Percentiles rank a stretch among this genome's conserved stretches.
These are phyloP conservation scores for Leishmania major DNA, from an alignment of 208 protist genomes.

Conservation along the genomic window DNA sequence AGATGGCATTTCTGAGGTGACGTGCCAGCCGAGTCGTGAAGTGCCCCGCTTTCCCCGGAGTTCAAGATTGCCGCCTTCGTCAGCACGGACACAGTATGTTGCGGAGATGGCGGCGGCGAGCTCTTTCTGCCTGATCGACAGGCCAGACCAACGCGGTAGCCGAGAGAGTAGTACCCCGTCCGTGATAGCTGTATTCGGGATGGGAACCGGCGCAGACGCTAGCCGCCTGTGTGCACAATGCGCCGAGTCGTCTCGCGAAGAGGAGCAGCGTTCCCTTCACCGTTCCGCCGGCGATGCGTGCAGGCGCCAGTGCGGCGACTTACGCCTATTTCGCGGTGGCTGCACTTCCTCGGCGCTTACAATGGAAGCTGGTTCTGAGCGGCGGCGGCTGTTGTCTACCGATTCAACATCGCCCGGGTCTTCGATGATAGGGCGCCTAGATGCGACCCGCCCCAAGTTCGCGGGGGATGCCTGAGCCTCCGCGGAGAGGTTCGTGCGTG, in stretches of 20 bases:
- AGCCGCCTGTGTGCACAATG: neutral
- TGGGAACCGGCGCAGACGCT: neutral
- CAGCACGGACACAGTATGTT: neutral
- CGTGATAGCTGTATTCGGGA: neutral
- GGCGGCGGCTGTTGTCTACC: neutral
- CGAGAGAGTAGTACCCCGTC: neutral
- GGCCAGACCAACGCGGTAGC: neutral
- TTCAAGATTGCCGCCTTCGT: neutral
- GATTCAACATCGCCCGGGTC: neutral
- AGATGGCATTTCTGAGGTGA: neutral
- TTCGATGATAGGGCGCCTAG: neutral
- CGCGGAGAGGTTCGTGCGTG: neutral
- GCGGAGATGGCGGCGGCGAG: neutral
- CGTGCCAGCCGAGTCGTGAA: neutral
- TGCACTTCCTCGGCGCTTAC: neutral
- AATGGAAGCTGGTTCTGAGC: no score
- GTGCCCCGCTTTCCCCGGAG: constrained; percentile 2
- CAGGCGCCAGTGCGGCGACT: neutral
- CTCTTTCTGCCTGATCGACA: neutral
- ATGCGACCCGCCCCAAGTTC: neutral
- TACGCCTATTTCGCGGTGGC: neutral
- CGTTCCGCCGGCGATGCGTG: neutral
- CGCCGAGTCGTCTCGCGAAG: neutral
- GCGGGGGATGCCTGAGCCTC: neutral
- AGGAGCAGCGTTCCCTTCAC: neutral